Evolutionary conservation across 2,329 filamentous ascomycete species (phyloP), one percentile per base, ranked within the genome.

Genomic region (Grosmannia huntii): DNA sequence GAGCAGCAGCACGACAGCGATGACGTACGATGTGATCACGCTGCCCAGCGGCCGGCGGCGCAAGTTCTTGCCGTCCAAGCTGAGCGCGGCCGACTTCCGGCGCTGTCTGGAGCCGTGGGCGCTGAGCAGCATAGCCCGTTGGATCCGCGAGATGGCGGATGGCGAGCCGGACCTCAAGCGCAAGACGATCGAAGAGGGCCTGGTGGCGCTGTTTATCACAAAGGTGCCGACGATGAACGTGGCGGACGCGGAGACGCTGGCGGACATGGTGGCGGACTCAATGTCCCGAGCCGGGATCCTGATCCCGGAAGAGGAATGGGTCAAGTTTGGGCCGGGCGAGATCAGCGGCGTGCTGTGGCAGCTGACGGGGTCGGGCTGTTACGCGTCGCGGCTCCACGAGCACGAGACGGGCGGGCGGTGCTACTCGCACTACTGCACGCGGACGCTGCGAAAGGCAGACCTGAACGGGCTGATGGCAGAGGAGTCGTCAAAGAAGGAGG

Each of bases 151-250:
- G 59, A 86, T 97, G 81, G 89, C 89, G 12, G 91, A 96, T 65
- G 91, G 92, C 46, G 92, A 96, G 67, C 84, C 86, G 12, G 90
- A 99, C 70, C 74, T 99, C 53, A 90, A 87, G 68, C 83, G 87
- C 67, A 88, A 90, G 66, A 85, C 87, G 1, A 84, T 99, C 56
- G 86, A 90, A 60, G 91, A 97, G 64, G 91, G 89, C 2, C 78
- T 99, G 49, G 85, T 96, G 49, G 87, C 85, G 33, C 76, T 99
- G 7, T 97, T 99, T 69, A 95, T 89, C 1, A 82, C 89, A 72
- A 97, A 96, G 71, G 90, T 99, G 0, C 91, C 94, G 0, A 99
- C 90, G 0, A 96, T 99, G 90, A 97, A 99, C 65, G 92, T 94
- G 49, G 91, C 92, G 6, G 95, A 99, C 75, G 94, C 94, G 0